Evolutionary conservation across 2,329 filamentous ascomycete species (phyloP), one percentile per base, ranked within the genome.

Genomic region (Ophiostoma piceae): DNA sequence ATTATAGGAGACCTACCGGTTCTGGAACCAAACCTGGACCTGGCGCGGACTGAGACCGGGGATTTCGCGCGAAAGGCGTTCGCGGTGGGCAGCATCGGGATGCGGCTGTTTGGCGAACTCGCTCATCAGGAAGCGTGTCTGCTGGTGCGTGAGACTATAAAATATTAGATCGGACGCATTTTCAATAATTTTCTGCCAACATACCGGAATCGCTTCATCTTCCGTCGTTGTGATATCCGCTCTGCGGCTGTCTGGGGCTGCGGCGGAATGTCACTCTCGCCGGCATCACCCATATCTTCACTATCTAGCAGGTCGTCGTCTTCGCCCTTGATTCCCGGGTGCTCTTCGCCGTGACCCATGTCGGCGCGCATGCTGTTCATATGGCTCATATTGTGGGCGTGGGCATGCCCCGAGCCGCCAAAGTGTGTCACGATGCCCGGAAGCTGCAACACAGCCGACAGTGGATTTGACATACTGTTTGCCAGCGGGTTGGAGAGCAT

Each of bases 21-120:
- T 98, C 80, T 98, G 94, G 80, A 98, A 98, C 94, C 94, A 98
- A 67, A 98, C 94, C 79, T 98, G 94, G 32, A 98, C 94, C 78
- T 98, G 94, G 72, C 94, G 88, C 51, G 94, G 92, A 75, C 92
- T 97, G 67, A 98, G 81, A 0, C 94, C 94, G 41, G 94, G 94
- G 65, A 98, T 97, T 78, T 97, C 92, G 73, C 90, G 84, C 3
- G 94, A 94, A 51, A 98, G 83, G 66, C 92, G 86, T 78, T 97
- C 94, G 73, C 94, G 86, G 78, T 97, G 93, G 66, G 92, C 91
- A 57, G 94, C 94, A 80, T 98, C 94, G 8, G 94, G 94, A 77
- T 97, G 94, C 32, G 94, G 92, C 77, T 98, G 93, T 75, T 95
- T 93, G 70, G 93, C 91, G 76, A 97, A 98, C 78, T 98, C 94